Percentiles rank a stretch among this genome's conserved stretches.
phyloP scores from a whole-genome alignment of 345 rosid species.

The Brassica nigra region DNA sequence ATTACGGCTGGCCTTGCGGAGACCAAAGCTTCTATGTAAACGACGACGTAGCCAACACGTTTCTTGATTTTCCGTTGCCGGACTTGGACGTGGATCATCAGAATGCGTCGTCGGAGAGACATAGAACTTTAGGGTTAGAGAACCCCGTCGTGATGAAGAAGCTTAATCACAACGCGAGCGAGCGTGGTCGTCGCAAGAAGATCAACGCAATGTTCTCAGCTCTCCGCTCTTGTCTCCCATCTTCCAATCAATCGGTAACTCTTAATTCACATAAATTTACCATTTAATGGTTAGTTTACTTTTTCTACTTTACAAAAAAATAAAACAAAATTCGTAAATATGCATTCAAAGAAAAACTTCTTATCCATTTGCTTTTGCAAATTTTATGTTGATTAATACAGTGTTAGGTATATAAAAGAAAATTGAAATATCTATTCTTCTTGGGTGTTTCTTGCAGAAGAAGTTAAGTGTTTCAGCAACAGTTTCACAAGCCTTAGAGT shows the following conservation, averaged over 20 bases:
- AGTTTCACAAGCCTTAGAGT: constrained; percentile 47
- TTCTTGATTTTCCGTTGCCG: constrained; percentile 35
- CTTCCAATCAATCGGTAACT: constrained; percentile 48
- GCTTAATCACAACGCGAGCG: constrained; percentile 72
- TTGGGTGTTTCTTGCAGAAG: constrained; percentile 39
- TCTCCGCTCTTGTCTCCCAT: constrained; percentile 69
- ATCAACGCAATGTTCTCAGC: constrained; percentile 59
- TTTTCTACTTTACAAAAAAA: background rate
- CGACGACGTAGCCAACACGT: constrained; percentile 5
- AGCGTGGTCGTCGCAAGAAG: constrained; percentile 66
- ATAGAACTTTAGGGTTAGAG: background rate
- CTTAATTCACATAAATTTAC: background rate
- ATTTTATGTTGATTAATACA: background rate
- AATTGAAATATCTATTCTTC: background rate
- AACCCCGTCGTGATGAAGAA: constrained; percentile 38
- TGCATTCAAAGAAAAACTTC: background rate
- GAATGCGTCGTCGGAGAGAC: constrained; percentile 24
- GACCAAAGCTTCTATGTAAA: constrained; percentile 9
- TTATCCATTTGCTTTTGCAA: background rate
- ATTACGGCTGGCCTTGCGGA: constrained; percentile 30
- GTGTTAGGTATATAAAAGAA: background rate
- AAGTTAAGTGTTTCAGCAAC: constrained; percentile 60
- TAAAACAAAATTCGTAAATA: too few species aligned
- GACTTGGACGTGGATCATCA: constrained; percentile 30
- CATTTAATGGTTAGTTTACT: background rate